These are phyloP conservation scores for Metschnikowia noctiluminum DNA, from an alignment of 805 yeast species.

Conservation along the genomic window DNA sequence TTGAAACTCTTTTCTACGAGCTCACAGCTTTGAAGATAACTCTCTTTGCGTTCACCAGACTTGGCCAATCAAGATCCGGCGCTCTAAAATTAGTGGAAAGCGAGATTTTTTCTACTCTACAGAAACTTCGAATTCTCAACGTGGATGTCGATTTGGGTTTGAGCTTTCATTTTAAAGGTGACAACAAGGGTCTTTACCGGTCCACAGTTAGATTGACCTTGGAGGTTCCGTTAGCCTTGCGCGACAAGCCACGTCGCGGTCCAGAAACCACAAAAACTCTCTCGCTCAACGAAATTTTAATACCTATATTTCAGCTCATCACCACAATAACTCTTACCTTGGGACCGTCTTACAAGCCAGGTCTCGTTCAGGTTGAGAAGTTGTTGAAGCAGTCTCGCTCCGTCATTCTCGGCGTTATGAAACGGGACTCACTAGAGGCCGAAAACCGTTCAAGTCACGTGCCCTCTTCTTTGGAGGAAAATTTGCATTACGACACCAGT, in stretches of 20 bases:
- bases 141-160: conserved; percentile 82
- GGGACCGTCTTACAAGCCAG: conserved; percentile 70
- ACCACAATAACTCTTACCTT: conserved; percentile 65
- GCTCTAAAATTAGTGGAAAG: conserved; percentile 73
- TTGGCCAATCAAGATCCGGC: conserved; percentile 75
- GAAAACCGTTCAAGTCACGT: conserved; percentile 3
- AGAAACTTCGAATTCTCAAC: conserved; percentile 51
- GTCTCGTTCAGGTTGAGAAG: conserved; percentile 49
- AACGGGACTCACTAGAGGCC: conserved; percentile 48
- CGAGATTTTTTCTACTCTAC: conserved; percentile 63
- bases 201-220: conserved; percentile 42
- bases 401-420: conserved; percentile 59
- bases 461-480: conserved; percentile 24
- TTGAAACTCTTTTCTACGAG: conserved; percentile 64
- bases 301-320: conserved; percentile 72
- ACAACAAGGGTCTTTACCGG: conserved; percentile 4
- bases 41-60: conserved; percentile 62
- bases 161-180: conserved; percentile 42
- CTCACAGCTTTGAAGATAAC: conserved; percentile 73
- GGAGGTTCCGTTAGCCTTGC: conserved; percentile 48
- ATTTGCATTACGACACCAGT: conserved; percentile 38
- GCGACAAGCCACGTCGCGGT: conserved; percentile 2
- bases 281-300: conserved; percentile 63
- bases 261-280: conserved; percentile 21
- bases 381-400: conserved; percentile 52